A percentile compares a stretch with the other conserved stretches of the same genome.
These are phyloP conservation scores for Calonectria hongkongensis DNA, from an alignment of 2,329 filamentous ascomycete genomes.

Conservation along the genomic window DNA sequence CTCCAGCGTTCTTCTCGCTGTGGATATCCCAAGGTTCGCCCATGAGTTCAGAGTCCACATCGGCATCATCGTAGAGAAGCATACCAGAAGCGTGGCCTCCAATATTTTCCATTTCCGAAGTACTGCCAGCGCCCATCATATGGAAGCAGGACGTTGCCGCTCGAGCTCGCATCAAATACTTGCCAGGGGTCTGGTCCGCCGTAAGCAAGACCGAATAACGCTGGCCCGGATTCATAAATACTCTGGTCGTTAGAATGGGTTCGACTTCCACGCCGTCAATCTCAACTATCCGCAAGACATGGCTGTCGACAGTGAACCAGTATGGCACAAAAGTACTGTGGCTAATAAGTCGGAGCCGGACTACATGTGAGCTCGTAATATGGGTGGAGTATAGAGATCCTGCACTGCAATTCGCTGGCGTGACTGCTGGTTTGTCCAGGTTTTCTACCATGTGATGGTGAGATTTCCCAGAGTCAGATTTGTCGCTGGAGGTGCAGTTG, in stretches of 20 bases:
- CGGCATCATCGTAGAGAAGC: conserved; percentile 44
- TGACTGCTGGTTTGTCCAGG: background rate
- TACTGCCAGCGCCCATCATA: conserved; percentile 14
- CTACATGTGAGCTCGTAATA: conserved; percentile 53
- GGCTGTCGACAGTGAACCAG: conserved; percentile 67
- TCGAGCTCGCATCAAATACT: conserved; percentile 46
- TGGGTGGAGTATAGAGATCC: conserved; percentile 58
- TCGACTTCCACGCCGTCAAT: conserved; percentile 71
- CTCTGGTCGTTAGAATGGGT: conserved; percentile 62
- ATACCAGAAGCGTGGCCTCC: conserved; percentile 43
- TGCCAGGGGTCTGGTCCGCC: conserved; percentile 58
- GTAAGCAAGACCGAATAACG: conserved; percentile 70
- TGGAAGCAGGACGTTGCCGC: conserved; percentile 37
- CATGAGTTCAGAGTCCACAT: conserved; percentile 31
- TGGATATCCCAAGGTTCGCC: conserved; percentile 44
- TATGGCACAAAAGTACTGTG: conserved; percentile 62
- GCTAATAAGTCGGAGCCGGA: conserved; percentile 63
- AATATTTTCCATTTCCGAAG: conserved; percentile 27
- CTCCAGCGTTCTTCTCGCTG: background rate
- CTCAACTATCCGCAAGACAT: conserved; percentile 61
- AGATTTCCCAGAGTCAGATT: background rate
- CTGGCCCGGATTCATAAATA: conserved; percentile 70
- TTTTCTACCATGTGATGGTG: conserved; percentile 22
- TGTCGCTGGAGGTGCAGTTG: conserved; percentile 55
- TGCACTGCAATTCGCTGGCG: conserved; percentile 37